Evolutionary conservation across 208 protist genomes (phyloP), one percentile per base, ranked within the genome.

Genomic region (Acanthamoeba lenticulata): DNA sequence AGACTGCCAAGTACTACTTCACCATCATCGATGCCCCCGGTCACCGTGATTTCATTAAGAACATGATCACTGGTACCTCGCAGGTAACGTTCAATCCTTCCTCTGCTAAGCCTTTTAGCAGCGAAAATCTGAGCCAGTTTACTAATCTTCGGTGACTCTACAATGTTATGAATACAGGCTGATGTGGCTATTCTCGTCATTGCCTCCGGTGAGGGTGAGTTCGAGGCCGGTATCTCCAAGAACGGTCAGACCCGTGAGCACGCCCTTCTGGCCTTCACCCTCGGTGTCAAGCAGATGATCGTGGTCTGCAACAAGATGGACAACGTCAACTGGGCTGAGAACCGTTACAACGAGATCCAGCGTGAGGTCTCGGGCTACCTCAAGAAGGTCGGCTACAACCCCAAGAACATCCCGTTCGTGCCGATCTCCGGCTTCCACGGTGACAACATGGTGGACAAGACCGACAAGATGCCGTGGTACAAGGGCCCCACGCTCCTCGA

Each of bases 21-120:
- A 99, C 99, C 77, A 98, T 99, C 97, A 99, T 99, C 95, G 99
- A 99, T 97, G 99, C 99, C 96, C 99, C 99, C 40, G 99, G 99
- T 36, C 99, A 99, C 94, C 97, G 99, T 94, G 99, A 99, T 97
- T 99, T 99, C 97, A 99, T 99, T 94, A 99, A 99, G 97, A 99
- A 99, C 98, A 99, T 99, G 99, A 99, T 99, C 96, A 99, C 99
- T 90, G 99, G 99, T 95, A 24, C 79, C 38, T 89, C 79, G 36
- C 55, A 94, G 96, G 45, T 52, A 52, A 52, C 45, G 45, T 52
- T 52, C 15, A 19, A 5, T 15, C 15, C 45, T 19, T 52, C 45
- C 45, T 52, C 5, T 52, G 5, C 45, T 52, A 19, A 19, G 9
- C 5, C 15, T 15, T 52, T 15, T 52, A 52, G 45, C 5, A 52